Evolutionary conservation across 2,329 filamentous ascomycete genomes (phyloP), one percentile per base, ranked within the genome.

Genomic region (Colletotrichum lini): DNA sequence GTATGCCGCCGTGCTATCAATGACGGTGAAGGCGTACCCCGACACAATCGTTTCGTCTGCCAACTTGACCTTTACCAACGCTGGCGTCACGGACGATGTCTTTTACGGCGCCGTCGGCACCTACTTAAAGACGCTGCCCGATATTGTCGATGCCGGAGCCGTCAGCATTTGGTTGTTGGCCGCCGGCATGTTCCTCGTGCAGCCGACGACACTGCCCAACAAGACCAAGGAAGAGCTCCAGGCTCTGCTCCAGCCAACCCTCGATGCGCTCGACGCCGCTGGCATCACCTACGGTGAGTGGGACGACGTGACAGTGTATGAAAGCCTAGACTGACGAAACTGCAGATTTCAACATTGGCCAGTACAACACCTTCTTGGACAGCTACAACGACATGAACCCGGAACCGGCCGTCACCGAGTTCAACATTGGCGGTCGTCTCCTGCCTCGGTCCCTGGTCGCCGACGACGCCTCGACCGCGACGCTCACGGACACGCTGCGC

Each of bases 1-100:
- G 2, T 90, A 85, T 72, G 88, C 82, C 0, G 80, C 89, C 0
- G 84, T 89, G 4, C 76, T 83, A 21, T 86, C 84, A 12, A 80
- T 89, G 77, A 89, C 86, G 0, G 77, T 82, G 49, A 69, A 70
- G 65, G 70, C 66, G 4, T 72, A 44, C 56, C 59, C 65, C 10
- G 70, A 86, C 68, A 77, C 76, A 5, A 77, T 79, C 0, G 81
- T 85, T 4, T 81, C 83, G 0, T 87, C 84, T 1, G 81, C 84
- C 2, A 84, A 80, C 10, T 74, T 89, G 6, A 79, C 78, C 0
- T 86, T 89, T 47, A 67, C 62, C 57, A 71, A 44, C 70, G 21
- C 56, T 9, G 67, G 67, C 38, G 70, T 78, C 44, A 74, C 73
- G 8, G 72, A 75, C 12, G 74, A 77, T 0, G 70, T 76, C 35